phyloP scores from a whole-genome alignment of 345 rosid species.

The Angophora floribunda region DNA sequence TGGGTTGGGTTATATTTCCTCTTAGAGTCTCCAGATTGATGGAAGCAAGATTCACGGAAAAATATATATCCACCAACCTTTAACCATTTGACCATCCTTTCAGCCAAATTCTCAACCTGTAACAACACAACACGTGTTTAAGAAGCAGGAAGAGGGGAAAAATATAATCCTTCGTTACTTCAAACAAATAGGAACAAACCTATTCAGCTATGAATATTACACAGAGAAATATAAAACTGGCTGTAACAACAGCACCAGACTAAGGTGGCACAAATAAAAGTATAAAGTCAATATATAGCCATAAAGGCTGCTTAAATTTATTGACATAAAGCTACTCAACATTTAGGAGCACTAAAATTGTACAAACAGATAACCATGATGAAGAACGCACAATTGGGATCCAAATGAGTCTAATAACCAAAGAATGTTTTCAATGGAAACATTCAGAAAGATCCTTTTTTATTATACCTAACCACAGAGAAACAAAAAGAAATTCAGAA shows the following conservation, averaged over 20 bases:
- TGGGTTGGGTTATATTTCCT: constrained; percentile 83
- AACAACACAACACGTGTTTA: not conserved
- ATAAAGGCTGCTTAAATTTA: not conserved
- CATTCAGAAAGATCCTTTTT: not conserved
- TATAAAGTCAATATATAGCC: not conserved
- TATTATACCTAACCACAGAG: not conserved
- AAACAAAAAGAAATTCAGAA: not conserved
- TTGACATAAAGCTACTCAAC: not conserved
- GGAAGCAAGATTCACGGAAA: constrained; percentile 95
- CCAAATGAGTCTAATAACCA: not conserved
- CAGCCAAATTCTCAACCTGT: constrained; percentile 70
- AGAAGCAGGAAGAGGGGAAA: not conserved
- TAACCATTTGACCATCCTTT: constrained; percentile 80
- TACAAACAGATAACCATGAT: not conserved
- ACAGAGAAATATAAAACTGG: not conserved
- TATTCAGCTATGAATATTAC: not conserved
- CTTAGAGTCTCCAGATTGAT: constrained; percentile 88
- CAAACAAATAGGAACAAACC: not conserved
- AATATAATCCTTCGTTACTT: not conserved
- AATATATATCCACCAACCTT: constrained; percentile 84
- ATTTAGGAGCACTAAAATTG: not conserved
- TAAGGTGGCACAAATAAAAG: not conserved
- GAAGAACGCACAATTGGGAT: not conserved
- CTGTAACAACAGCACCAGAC: not conserved
- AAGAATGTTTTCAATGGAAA: not conserved